These are phyloP conservation scores for Byssochlamys sp. DNA, from an alignment of 2,329 filamentous ascomycete genomes.

Conservation along the genomic window DNA sequence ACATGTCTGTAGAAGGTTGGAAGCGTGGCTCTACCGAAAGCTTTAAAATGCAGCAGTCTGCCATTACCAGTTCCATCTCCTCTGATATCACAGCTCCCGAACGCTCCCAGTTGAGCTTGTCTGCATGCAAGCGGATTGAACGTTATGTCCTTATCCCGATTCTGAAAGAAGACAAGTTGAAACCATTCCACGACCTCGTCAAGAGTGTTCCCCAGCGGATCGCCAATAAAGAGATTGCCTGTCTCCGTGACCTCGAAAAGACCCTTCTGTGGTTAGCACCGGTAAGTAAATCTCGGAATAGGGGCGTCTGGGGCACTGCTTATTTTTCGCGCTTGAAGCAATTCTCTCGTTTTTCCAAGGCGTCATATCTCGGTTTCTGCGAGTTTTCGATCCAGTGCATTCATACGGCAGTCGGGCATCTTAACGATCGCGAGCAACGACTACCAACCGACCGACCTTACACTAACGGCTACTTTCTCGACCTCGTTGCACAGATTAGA, in stretches of 20 bases:
- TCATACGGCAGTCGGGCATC: conserved; percentile 75
- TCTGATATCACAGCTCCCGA: conserved; percentile 39
- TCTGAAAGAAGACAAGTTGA: conserved; percentile 60
- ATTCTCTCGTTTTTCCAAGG: conserved; percentile 53
- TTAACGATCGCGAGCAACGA: conserved; percentile 77
- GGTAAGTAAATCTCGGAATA: conserved; percentile 63
- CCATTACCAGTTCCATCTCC: conserved; percentile 54
- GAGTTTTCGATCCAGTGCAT: conserved; percentile 82
- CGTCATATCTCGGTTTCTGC: conserved; percentile 78
- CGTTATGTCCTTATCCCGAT: conserved; percentile 71
- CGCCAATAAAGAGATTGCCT: conserved; percentile 74
- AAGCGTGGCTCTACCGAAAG: conserved; percentile 8
- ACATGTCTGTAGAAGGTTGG: conserved; percentile 15
- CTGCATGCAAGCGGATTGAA: conserved; percentile 67
- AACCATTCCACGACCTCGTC: conserved; percentile 72
- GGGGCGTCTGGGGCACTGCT: conserved; percentile 60
- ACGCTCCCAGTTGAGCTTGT: conserved; percentile 55
- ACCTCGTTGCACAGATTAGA: conserved; percentile 86
- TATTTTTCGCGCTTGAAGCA: conserved; percentile 60
- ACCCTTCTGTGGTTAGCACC: conserved; percentile 81
- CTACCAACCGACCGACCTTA: conserved; percentile 80
- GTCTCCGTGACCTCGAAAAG: conserved; percentile 88
- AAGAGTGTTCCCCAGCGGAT: conserved; percentile 71
- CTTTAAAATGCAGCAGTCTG: conserved; percentile 41
- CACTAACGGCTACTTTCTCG: conserved; percentile 92